Conservation (phyloP, 2,329 filamentous ascomycete species). For the Ophiostoma tasmaniense region DNA sequence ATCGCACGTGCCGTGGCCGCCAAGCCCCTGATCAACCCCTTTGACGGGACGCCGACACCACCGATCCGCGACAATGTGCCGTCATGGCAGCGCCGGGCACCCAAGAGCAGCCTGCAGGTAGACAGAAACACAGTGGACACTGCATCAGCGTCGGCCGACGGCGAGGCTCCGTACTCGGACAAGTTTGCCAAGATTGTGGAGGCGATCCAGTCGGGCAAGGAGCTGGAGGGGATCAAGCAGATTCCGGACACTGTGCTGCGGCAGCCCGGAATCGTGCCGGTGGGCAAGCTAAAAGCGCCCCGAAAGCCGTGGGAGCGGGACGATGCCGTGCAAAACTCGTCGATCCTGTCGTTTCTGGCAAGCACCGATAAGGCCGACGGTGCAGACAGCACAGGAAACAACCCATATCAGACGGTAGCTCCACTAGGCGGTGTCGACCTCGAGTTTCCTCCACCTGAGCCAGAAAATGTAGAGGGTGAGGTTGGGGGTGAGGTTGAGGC, state of each 20-base stretch:
- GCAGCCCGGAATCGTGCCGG: conserved; percentile 48
- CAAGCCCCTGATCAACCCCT: conserved; percentile 15
- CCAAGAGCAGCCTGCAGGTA: conserved; percentile 20
- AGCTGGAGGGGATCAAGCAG: conserved; percentile 78
- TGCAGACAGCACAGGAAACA: not conserved
- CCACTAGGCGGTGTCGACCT: conserved; percentile 22
- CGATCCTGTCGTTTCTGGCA: not conserved
- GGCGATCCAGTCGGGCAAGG: conserved; percentile 71
- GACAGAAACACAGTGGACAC: not conserved
- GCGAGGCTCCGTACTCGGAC: conserved; percentile 63
- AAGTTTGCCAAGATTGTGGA: conserved; percentile 81
- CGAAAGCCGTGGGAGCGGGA: conserved; percentile 66
- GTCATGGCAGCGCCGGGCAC: conserved; percentile 42
- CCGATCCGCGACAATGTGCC: conserved; percentile 16
- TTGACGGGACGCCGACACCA: conserved; percentile 18
- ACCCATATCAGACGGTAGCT: conserved; percentile 14
- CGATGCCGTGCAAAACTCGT: conserved; percentile 6
- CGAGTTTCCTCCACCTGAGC: conserved; percentile 28
- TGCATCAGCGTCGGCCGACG: conserved; percentile 7
- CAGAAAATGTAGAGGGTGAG: not conserved
- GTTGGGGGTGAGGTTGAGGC: not conserved
- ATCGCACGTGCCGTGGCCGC: conserved; percentile 17
- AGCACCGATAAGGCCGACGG: not conserved
- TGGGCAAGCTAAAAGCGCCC: conserved; percentile 40
- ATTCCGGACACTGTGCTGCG: conserved; percentile 73